Evolutionary conservation across 176 grass and related monocot genomes (phyloP).

Genomic region (Oryza punctata): DNA sequence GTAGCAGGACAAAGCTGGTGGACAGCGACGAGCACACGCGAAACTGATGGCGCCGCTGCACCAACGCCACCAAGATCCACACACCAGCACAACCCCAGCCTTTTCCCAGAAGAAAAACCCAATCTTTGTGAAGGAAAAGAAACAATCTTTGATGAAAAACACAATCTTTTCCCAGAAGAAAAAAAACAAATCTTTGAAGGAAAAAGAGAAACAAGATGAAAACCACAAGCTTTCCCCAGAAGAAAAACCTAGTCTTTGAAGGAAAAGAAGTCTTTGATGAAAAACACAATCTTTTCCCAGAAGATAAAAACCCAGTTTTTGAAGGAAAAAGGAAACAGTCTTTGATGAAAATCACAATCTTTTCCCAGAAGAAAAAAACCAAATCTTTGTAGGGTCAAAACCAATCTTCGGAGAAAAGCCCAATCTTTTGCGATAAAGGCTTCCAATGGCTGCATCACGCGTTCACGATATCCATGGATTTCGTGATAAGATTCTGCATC

Average conservation of each 20-base stretch:
- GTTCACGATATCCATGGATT: background rate
- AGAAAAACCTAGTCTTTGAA: too few relatives aligned
- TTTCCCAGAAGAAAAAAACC: background rate
- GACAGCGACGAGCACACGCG: background rate
- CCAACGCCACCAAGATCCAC: background rate
- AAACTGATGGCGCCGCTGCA: background rate
- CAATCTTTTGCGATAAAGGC: conserved; percentile 32
- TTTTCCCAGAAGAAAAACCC: background rate
- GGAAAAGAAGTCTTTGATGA: background rate
- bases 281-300: background rate
- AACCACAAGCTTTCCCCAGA: too few relatives aligned
- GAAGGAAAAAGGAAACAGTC: too few relatives aligned
- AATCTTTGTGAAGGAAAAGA: background rate
- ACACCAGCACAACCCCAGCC: background rate
- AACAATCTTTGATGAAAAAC: background rate
- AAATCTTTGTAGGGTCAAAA: too few relatives aligned
- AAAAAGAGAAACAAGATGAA: too few relatives aligned
- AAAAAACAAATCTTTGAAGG: too few relatives aligned
- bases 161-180: background rate
- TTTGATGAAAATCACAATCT: background rate
- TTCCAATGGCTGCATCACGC: background rate
- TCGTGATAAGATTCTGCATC: conserved; percentile 34
- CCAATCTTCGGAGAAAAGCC: background rate
- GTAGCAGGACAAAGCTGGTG: background rate
- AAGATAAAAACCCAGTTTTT: background rate